A percentile compares a stretch with the other conserved stretches of the same genome.
phyloP scores from a whole-genome alignment of 345 rosid species.

The Chamaenerion angustifolium region DNA sequence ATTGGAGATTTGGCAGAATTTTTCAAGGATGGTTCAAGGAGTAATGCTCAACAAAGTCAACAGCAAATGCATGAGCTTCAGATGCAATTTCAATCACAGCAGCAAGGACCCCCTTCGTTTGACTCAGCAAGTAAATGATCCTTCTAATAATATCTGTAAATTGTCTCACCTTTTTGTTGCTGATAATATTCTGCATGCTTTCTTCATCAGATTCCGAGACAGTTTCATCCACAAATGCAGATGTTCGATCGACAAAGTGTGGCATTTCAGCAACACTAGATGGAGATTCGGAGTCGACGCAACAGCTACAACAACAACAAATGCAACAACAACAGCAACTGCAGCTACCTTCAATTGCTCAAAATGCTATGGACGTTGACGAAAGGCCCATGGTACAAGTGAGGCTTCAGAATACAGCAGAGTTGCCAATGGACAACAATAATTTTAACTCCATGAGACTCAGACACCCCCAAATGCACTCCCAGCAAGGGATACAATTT shows the following conservation, averaged over 20 bases:
- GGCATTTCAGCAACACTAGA: conserved; percentile 36
- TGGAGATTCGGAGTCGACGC: conserved; percentile 51
- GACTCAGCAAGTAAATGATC: conserved; percentile 52
- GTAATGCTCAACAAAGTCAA: conserved; percentile 34
- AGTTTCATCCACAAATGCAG: conserved; percentile 54
- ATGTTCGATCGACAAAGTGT: no score
- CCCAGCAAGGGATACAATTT: conserved; percentile 55
- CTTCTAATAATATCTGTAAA: not conserved
- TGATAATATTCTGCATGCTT: not conserved
- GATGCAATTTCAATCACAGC: conserved; percentile 52
- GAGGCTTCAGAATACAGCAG: conserved; percentile 59
- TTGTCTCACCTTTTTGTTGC: not conserved
- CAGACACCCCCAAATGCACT: conserved; percentile 47
- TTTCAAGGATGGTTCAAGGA: conserved; percentile 60
- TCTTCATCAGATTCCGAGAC: conserved; percentile 48
- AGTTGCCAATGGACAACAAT: conserved; percentile 47
- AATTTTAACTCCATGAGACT: conserved; percentile 39
- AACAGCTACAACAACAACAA: conserved; percentile 62
- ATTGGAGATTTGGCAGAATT: conserved; percentile 55
- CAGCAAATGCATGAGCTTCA: conserved; percentile 53
- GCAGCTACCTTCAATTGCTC: conserved; percentile 31
- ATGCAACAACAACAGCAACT: no score
- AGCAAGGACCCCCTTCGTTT: conserved; percentile 46
- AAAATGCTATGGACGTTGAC: conserved; percentile 52
- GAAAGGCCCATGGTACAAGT: conserved; percentile 68